Percentiles rank a stretch among this genome's conserved stretches.
These are phyloP conservation scores for Pleochaeta shiraiana DNA, from an alignment of 2,329 filamentous ascomycete genomes.

Conservation along the genomic window DNA sequence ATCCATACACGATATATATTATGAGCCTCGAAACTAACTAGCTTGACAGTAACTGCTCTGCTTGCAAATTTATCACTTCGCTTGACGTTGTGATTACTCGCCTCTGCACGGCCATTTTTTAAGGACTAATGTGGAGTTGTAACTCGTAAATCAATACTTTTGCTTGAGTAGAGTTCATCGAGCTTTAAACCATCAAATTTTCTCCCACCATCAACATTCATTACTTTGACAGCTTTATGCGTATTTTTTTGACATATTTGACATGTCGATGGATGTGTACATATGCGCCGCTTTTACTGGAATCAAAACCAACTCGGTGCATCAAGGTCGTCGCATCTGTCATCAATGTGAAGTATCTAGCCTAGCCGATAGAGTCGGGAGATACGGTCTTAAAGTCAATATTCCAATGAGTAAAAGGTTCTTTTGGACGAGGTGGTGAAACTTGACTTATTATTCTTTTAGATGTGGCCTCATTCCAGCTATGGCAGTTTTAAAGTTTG, in stretches of 20 bases:
- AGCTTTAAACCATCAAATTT: background rate
- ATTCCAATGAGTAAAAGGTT: conserved; percentile 1
- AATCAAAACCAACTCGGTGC: background rate
- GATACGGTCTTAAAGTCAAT: background rate
- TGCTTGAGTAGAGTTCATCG: background rate
- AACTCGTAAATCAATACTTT: background rate
- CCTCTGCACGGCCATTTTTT: background rate
- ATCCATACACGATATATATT: background rate
- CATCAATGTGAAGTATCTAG: background rate
- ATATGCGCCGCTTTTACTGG: background rate
- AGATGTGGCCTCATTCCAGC: background rate
- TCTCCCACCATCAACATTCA: background rate
- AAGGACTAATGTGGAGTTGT: background rate
- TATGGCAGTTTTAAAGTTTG: conserved; percentile 1
- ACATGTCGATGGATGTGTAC: background rate
- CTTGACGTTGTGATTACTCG: background rate
- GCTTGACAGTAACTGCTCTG: background rate
- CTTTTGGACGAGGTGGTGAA: background rate
- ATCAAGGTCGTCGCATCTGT: background rate
- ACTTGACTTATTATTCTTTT: conserved; percentile 1
- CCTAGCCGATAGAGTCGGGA: background rate
- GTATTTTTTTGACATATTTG: background rate
- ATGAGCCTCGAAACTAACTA: background rate
- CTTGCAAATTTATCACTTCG: background rate
- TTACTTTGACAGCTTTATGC: background rate